Conservation (phyloP, 2,329 filamentous ascomycete species). For the Monosporascus ibericus region DNA sequence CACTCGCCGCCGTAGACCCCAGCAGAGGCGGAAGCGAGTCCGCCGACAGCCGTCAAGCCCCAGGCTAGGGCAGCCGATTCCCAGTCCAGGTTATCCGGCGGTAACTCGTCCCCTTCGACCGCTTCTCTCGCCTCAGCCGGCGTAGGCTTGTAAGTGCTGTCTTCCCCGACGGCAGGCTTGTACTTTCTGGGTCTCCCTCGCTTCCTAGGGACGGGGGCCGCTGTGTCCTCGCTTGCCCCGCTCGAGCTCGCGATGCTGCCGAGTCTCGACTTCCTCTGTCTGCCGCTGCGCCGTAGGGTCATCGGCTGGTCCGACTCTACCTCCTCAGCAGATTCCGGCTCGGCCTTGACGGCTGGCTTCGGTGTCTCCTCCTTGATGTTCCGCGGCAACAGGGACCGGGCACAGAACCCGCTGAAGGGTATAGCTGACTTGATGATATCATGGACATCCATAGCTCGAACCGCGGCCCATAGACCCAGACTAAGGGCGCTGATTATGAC, state of each 20-base stretch:
- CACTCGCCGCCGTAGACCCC: slow-evolving; percentile 43
- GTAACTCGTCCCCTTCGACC: slow-evolving; percentile 36
- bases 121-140: slow-evolving; percentile 24
- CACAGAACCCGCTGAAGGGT: slow-evolving; percentile 21
- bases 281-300: slow-evolving; percentile 16
- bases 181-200: slow-evolving; percentile 17
- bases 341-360: slow-evolving; percentile 6
- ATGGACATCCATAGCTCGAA: slow-evolving; percentile 43
- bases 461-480: slow-evolving; percentile 52
- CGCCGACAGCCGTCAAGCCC: slow-evolving; percentile 37
- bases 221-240: slow-evolving; percentile 11
- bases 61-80: slow-evolving; percentile 41
- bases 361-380: slow-evolving; percentile 4
- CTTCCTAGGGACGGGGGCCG: slow-evolving; percentile 4
- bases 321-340: background rate
- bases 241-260: slow-evolving; percentile 19
- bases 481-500: slow-evolving; percentile 49
- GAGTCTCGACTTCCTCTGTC: slow-evolving; percentile 9
- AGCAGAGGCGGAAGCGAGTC: slow-evolving; percentile 37
- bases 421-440: slow-evolving; percentile 38
- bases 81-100: slow-evolving; percentile 36
- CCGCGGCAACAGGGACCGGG: background rate
- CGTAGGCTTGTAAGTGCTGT: slow-evolving; percentile 32
- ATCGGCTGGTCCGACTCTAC: slow-evolving; percentile 9
- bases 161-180: slow-evolving; percentile 17